Percentiles rank a stretch among this genome's conserved stretches.
These are phyloP conservation scores for Lipomyces mesembrius DNA, from an alignment of 805 yeast species.

Conservation along the genomic window DNA sequence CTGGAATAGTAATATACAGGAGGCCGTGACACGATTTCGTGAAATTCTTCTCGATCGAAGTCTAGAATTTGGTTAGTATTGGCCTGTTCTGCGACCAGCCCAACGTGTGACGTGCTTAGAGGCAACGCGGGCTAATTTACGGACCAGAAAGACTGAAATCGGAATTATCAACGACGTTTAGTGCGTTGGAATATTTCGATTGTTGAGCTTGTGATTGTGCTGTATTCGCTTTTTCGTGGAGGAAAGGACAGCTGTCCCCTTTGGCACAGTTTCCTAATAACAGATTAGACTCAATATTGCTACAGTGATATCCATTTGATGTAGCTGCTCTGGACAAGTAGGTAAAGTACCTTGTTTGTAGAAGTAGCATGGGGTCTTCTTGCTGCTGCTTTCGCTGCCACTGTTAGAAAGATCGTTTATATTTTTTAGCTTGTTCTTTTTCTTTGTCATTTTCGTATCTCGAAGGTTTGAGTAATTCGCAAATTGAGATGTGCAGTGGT, in stretches of 20 bases:
- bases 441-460: neutral
- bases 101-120: neutral
- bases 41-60: neutral
- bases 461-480: neutral
- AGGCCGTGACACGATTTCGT: slow-evolving; percentile 9
- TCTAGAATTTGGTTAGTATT: slow-evolving; percentile 1
- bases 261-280: slow-evolving; percentile 8
- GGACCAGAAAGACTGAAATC: neutral
- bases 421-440: neutral
- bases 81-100: neutral
- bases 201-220: neutral
- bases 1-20: slow-evolving; percentile 21
- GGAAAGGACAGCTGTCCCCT: slow-evolving; percentile 11
- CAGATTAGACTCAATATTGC: neutral
- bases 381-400: neutral
- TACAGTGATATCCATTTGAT: neutral
- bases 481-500: neutral
- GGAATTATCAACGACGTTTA: neutral
- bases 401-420: neutral
- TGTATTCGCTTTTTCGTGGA: slow-evolving; percentile 4
- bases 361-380: neutral
- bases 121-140: neutral
- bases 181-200: neutral
- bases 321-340: neutral
- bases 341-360: neutral